phyloP scores from a whole-genome alignment of 768 basidiomycete species.

The Tricholoma flavovirens region DNA sequence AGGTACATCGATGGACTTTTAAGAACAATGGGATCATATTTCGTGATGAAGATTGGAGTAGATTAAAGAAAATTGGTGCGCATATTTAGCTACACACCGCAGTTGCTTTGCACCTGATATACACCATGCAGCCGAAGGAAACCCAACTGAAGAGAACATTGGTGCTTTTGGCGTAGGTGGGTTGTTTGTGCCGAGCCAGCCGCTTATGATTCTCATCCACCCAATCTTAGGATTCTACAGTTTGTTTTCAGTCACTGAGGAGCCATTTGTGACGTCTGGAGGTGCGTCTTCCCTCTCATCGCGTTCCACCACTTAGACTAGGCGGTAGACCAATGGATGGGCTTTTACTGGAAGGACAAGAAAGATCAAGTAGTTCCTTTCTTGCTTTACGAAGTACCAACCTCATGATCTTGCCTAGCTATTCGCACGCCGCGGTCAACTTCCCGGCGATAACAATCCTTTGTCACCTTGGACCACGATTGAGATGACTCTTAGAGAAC shows the following conservation, averaged over 20 bases:
- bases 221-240: slow-evolving; percentile 75
- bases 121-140: slow-evolving; percentile 65
- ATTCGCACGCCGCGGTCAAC: slow-evolving; percentile 71
- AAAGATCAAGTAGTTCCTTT: slow-evolving; percentile 64
- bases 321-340: slow-evolving; percentile 78
- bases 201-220: not conserved
- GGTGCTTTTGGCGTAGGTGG: slow-evolving; percentile 89
- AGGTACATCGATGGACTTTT: slow-evolving; percentile 82
- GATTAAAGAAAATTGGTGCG: slow-evolving; percentile 84
- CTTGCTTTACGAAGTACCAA: slow-evolving; percentile 1
- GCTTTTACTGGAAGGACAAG: slow-evolving; percentile 93
- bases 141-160: slow-evolving; percentile 92
- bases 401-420: slow-evolving; percentile 38
- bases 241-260: slow-evolving; percentile 77
- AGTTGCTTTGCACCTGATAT: not conserved
- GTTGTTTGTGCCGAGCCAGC: slow-evolving; percentile 12
- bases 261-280: slow-evolving; percentile 79
- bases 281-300: slow-evolving; percentile 33
- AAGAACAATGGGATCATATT: slow-evolving; percentile 86
- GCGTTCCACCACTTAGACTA: slow-evolving; percentile 17
- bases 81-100: not conserved
- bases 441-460: slow-evolving; percentile 34
- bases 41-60: slow-evolving; percentile 79
- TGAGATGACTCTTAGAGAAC: slow-evolving; percentile 82
- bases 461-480: slow-evolving; percentile 72